A percentile compares a stretch with the other conserved stretches of the same genome.
These are phyloP conservation scores for Pythium chondricola DNA, from an alignment of 352 stramenopile genomes.

Conservation along the genomic window DNA sequence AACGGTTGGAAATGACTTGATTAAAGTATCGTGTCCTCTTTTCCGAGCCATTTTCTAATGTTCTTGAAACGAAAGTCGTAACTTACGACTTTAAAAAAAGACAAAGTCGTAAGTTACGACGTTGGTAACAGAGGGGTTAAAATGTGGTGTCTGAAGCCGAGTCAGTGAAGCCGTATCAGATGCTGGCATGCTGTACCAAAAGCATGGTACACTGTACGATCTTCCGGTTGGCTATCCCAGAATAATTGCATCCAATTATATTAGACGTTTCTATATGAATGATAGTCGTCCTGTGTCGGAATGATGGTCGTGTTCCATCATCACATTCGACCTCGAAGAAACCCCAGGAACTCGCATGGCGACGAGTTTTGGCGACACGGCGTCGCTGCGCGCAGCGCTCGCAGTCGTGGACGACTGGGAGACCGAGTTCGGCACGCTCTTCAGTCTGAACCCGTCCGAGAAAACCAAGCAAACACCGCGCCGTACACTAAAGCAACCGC, in stretches of 20 bases:
- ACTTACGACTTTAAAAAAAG: not conserved
- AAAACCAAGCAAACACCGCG: not conserved
- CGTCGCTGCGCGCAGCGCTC: constrained; percentile 10
- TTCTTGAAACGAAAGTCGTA: not conserved
- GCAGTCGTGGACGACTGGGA: constrained; percentile 15
- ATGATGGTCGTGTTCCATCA: no score
- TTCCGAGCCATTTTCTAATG: not conserved
- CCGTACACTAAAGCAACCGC: not conserved
- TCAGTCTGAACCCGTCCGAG: constrained; percentile 1
- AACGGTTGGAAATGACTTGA: not conserved
- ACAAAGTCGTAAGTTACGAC: not conserved
- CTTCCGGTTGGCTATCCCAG: no score
- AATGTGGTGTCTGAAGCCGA: no score
- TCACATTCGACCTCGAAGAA: no score
- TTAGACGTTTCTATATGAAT: no score
- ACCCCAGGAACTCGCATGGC: no score
- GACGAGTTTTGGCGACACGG: constrained; percentile 1
- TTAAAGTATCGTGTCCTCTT: not conserved
- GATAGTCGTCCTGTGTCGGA: no score
- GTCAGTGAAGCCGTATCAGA: no score
- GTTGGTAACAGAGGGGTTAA: no score
- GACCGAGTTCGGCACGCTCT: constrained; percentile 10
- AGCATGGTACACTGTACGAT: no score
- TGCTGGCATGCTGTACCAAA: no score
- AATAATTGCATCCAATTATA: no score